Percentiles rank a stretch among this genome's conserved stretches.
These are phyloP conservation scores for Marasmius tenuissimus DNA, from an alignment of 1,284 basidiomycete genomes.

Conservation along the genomic window DNA sequence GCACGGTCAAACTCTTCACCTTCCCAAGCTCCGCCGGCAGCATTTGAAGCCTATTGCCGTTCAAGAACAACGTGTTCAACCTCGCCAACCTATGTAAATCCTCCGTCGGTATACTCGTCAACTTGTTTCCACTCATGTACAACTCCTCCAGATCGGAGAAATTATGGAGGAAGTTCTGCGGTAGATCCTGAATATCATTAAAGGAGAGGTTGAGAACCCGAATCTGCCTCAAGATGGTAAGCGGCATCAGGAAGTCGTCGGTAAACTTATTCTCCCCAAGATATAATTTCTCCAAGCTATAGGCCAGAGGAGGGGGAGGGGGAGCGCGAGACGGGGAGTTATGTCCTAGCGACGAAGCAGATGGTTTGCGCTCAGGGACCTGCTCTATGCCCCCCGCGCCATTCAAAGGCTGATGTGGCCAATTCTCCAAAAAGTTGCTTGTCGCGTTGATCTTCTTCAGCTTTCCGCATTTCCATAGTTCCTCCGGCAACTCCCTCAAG, in stretches of 20 bases:
- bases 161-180: slow-evolving; percentile 73
- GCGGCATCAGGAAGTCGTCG: slow-evolving; percentile 78
- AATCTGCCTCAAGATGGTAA: slow-evolving; percentile 78
- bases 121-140: slow-evolving; percentile 92
- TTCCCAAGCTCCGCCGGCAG: slow-evolving; percentile 90
- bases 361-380: slow-evolving; percentile 42
- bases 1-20: slow-evolving; percentile 75
- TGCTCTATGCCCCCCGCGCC: slow-evolving; percentile 2
- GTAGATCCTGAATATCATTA: slow-evolving; percentile 93
- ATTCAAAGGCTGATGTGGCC: slow-evolving; percentile 61
- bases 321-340: slow-evolving; percentile 28
- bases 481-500: slow-evolving; percentile 72
- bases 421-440: slow-evolving; percentile 82
- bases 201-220: slow-evolving; percentile 91
- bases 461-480: slow-evolving; percentile 84
- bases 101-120: slow-evolving; percentile 89
- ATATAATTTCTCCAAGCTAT: slow-evolving; percentile 76
- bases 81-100: slow-evolving; percentile 73
- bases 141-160: slow-evolving; percentile 77
- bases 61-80: slow-evolving; percentile 81
- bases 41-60: slow-evolving; percentile 93
- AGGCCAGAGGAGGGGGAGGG: slow-evolving; percentile 60
- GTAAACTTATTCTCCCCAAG: slow-evolving; percentile 89
- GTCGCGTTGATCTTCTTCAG: slow-evolving; percentile 83
- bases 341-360: slow-evolving; percentile 32